A percentile compares a stretch with the other conserved stretches of the same genome.
Conservation (phyloP, 257 asterid genomes). For the Phtheirospermum japonicum region DNA sequence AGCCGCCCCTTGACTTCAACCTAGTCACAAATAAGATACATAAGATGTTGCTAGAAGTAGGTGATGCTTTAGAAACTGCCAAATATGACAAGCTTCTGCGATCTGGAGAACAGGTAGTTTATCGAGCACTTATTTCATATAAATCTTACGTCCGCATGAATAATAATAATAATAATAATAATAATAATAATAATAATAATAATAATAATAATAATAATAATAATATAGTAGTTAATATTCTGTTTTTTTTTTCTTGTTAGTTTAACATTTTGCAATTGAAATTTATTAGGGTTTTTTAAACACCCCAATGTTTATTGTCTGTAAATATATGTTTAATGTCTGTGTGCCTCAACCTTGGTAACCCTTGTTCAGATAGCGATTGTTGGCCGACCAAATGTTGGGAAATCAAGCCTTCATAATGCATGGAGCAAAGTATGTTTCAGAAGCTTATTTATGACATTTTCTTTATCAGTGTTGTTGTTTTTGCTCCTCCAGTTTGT, state of each 20-base stretch:
- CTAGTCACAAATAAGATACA: conserved; percentile 44
- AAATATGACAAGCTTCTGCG: conserved; percentile 90
- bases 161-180: too few species aligned
- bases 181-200: too few species aligned
- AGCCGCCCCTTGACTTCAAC: conserved; percentile 79
- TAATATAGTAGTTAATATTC: too few species aligned
- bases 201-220: too few species aligned
- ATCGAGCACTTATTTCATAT: not conserved
- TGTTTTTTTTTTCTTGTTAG: too few species aligned
- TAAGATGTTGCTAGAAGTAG: conserved; percentile 70
- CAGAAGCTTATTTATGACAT: conserved; percentile 26
- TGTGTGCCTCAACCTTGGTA: conserved; percentile 13
- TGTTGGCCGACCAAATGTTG: conserved; percentile 95
- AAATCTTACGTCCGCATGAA: not conserved
- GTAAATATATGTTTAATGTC: not conserved
- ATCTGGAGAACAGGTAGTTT: conserved; percentile 84
- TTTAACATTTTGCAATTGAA: not conserved
- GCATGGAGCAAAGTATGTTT: conserved; percentile 97
- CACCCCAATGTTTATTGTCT: not conserved
- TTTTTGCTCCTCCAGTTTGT: too few species aligned
- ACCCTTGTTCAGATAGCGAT: conserved; percentile 71
- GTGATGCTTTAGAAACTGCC: conserved; percentile 75
- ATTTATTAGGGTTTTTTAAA: not conserved
- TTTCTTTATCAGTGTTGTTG: too few species aligned
- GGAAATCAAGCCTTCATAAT: conserved; percentile 95